Conservation (phyloP, 2,329 filamentous ascomycete species). For the Coniochaeta pulveracea region DNA sequence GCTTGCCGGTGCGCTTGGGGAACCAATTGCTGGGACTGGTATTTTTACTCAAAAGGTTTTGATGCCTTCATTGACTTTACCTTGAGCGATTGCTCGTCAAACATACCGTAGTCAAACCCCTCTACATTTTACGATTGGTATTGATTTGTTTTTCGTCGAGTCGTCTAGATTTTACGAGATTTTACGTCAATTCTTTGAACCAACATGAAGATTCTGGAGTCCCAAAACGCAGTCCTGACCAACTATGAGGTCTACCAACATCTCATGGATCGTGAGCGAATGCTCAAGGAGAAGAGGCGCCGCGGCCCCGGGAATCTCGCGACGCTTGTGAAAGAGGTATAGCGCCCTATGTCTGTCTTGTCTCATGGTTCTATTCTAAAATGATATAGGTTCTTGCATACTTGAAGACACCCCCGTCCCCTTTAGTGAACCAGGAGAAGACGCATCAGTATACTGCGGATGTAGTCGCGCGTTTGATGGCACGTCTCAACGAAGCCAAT, state of each 20-base stretch:
- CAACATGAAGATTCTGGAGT: constrained; percentile 58
- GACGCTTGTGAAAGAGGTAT: constrained; percentile 54
- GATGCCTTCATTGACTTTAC: too few species aligned
- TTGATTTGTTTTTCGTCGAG: too few species aligned
- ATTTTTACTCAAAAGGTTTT: too few species aligned
- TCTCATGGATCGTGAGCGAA: constrained; percentile 41
- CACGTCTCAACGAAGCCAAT: constrained; percentile 26
- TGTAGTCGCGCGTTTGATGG: constrained; percentile 41
- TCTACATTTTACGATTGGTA: too few species aligned
- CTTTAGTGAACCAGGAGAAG: constrained; percentile 41
- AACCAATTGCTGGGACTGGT: too few species aligned
- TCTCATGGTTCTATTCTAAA: constrained; percentile 1
- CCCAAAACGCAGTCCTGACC: constrained; percentile 57
- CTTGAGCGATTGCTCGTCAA: too few species aligned
- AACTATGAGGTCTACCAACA: constrained; percentile 66
- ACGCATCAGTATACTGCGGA: constrained; percentile 34
- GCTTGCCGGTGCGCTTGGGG: too few species aligned
- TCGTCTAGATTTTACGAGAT: too few species aligned
- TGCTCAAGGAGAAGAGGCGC: constrained; percentile 38
- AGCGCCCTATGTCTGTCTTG: constrained; percentile 6
- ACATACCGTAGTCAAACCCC: too few species aligned
- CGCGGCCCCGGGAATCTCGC: constrained; percentile 46
- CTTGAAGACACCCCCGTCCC: constrained; percentile 41
- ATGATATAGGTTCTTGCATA: constrained; percentile 45
- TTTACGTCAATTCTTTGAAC: too few species aligned